Evolutionary conservation across 768 basidiomycete genomes (phyloP), one percentile per base, ranked within the genome.

Genomic region (Tylopilus plumbeoviolaceoides): DNA sequence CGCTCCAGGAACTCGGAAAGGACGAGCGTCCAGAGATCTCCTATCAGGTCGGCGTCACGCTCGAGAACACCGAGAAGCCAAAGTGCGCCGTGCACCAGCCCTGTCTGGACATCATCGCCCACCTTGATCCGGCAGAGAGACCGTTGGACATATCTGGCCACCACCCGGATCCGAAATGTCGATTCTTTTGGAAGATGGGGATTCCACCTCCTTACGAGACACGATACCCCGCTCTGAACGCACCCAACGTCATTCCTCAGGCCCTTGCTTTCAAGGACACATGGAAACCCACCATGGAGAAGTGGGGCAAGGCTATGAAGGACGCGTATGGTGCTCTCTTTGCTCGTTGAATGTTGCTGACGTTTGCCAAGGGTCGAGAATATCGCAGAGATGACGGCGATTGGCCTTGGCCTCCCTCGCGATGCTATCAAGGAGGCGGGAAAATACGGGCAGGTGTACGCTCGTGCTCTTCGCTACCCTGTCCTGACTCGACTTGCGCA

Each of bases 31-130:
- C 91, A 0, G 91, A 97, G 59, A 73, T 91, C 11, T 84, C 88
- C 50, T 98, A 92, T 69, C 95, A 98, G 71, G 85, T 92, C 39
- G 94, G 95, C 2, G 92, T 93, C 5, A 97, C 94, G 5, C 82
- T 95, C n/a, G 92, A 95, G 72, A 93, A 95, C 68, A 98, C 93
- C 2, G 95, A 97, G 73, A 92, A 91, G 62, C 87, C 88, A 35
- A 89, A 83, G 66, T 92, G 90, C 67, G 88, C 90, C 5, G 84
- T 82, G 10, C 81, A 93, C 63, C 85, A 89, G 44, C 83, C 89
- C 11, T 98, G 95, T 65, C 77, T 91, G 39, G 75, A 75, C 38
- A 77, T 98, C 53, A 98, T 98, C 58, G 80, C 81, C 47, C 73
- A 74, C 3, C 76, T 98, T 21, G 89, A 89, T 36, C 84, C 85